Percentiles rank a stretch among this genome's conserved stretches.
Evolutionary conservation across 2,329 filamentous ascomycete species (phyloP).

Genomic region (Colletotrichum sp.): DNA sequence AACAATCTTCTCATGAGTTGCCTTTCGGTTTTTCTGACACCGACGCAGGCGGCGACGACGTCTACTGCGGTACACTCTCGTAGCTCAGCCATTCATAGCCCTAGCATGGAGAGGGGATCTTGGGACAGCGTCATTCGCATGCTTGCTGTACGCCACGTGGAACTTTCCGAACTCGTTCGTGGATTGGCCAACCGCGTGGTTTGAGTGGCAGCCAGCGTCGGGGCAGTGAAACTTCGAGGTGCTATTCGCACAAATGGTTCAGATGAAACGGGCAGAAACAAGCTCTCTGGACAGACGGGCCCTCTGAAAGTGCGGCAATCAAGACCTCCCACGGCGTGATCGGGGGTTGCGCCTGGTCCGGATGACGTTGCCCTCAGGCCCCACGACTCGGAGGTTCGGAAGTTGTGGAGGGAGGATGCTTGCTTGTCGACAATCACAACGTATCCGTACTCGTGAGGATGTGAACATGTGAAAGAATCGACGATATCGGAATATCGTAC

Average conservation of each 20-base stretch:
- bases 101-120: neutral
- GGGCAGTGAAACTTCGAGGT: neutral
- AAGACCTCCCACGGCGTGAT: neutral
- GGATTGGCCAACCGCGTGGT: neutral
- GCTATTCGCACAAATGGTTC: neutral
- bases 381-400: neutral
- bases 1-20: neutral
- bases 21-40: neutral
- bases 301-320: neutral
- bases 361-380: neutral
- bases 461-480: neutral
- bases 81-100: neutral
- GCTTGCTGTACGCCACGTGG: neutral
- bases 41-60: neutral
- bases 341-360: neutral
- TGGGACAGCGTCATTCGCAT: neutral
- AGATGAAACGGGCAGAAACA: constrained; percentile 17
- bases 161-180: neutral
- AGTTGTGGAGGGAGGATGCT: neutral
- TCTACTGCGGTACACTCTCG: neutral
- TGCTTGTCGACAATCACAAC: neutral
- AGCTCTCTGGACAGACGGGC: neutral
- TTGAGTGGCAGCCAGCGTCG: neutral
- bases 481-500: neutral
- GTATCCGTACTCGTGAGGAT: constrained; percentile 13